These are phyloP conservation scores for Lipomyces mesembrius DNA, from an alignment of 805 yeast genomes.

Conservation along the genomic window DNA sequence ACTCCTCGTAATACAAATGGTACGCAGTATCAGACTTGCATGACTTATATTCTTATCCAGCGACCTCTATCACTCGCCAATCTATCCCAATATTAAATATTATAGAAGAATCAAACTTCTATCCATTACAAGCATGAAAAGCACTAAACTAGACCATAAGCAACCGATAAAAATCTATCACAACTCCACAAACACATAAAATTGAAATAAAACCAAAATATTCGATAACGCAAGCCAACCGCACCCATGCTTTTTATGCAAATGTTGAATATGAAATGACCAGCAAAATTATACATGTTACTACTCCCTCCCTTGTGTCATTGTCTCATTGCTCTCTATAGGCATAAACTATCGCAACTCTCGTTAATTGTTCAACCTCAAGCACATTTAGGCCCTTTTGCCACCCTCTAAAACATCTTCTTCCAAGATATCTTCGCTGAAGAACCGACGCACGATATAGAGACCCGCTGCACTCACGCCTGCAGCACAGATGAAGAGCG, in stretches of 20 bases:
- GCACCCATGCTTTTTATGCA: slow-evolving; percentile 10
- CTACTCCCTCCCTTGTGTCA: background rate
- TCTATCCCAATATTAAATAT: background rate
- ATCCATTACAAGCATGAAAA: background rate
- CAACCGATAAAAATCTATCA: background rate
- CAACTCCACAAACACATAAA: slow-evolving; percentile 14
- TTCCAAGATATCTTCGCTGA: slow-evolving; percentile 33
- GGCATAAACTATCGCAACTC: background rate
- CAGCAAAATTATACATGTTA: background rate
- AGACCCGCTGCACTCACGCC: slow-evolving; percentile 41
- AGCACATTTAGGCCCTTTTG: slow-evolving; percentile 29
- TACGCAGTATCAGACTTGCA: background rate
- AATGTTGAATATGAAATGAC: slow-evolving; percentile 4
- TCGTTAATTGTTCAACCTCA: slow-evolving; percentile 5
- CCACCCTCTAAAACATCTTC: slow-evolving; percentile 37
- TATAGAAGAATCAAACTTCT: background rate
- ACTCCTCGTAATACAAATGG: background rate
- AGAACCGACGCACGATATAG: slow-evolving; percentile 28
- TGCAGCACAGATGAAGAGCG: slow-evolving; percentile 45
- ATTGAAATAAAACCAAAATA: slow-evolving; percentile 1
- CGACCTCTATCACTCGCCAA: background rate
- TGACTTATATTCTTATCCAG: background rate
- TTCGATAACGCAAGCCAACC: slow-evolving; percentile 1
- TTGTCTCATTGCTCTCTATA: background rate
- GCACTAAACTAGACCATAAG: background rate